Evolutionary conservation across 345 rosid genomes (phyloP).

Genomic region (Durio zibethinus): DNA sequence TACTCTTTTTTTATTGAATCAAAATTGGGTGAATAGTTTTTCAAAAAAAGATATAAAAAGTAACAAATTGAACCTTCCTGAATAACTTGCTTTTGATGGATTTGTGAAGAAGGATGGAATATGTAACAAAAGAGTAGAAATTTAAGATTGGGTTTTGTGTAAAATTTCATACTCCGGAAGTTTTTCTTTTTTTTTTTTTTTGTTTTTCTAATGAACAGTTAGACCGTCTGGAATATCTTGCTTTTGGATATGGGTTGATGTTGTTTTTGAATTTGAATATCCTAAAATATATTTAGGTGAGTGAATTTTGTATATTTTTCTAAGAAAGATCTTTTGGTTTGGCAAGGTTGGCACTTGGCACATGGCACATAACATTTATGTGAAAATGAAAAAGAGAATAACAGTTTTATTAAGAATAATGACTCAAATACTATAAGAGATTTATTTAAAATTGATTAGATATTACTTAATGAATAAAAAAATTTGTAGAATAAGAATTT

Average conservation of each 20-base stretch:
- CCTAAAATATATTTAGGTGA: not conserved
- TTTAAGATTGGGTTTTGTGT: not conserved
- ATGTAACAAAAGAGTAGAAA: not conserved
- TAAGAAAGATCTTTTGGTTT: not conserved
- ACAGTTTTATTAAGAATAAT: too few relatives aligned
- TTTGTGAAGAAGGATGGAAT: not conserved
- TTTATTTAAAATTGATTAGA: too few relatives aligned
- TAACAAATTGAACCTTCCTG: not conserved
- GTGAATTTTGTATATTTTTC: not conserved
- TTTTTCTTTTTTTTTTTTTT: not conserved
- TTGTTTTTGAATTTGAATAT: not conserved
- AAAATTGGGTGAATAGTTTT: not conserved
- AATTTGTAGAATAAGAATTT: too few relatives aligned
- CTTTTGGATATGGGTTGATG: not conserved
- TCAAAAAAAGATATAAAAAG: not conserved
- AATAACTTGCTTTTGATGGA: slow-evolving; percentile 1
- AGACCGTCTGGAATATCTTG: not conserved
- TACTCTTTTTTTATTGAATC: not conserved
- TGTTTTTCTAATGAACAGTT: not conserved
- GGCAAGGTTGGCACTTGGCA: not conserved
- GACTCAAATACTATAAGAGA: too few relatives aligned
- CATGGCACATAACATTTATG: not conserved
- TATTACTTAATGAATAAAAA: too few relatives aligned
- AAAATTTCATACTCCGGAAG: not conserved
- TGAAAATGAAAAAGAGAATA: slow-evolving; percentile 53